Evolutionary conservation across 371 early-diverging fungal genomes (phyloP).

Genomic region (Syncephalis plumigaleata): DNA sequence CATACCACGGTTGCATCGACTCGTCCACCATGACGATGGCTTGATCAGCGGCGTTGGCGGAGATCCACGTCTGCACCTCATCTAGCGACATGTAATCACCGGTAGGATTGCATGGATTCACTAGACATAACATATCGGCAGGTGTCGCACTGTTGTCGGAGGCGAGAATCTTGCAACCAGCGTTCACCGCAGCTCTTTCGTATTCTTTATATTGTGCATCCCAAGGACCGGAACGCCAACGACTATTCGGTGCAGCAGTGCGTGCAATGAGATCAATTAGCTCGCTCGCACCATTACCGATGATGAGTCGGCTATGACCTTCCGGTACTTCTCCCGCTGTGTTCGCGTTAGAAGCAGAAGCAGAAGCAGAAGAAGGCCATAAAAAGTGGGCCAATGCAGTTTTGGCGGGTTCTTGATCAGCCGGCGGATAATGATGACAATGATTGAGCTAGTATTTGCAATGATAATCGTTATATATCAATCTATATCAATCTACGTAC

Average conservation of each 20-base stretch:
- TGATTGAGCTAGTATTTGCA: slow-evolving; percentile 24
- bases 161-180: slow-evolving; percentile 37
- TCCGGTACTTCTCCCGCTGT: slow-evolving; percentile 18
- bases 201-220: slow-evolving; percentile 73
- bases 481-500: background rate
- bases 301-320: slow-evolving; percentile 31
- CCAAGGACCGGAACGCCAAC: slow-evolving; percentile 73
- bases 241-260: slow-evolving; percentile 33
- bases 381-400: slow-evolving; percentile 57
- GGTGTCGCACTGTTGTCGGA: slow-evolving; percentile 20
- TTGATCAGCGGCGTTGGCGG: slow-evolving; percentile 35
- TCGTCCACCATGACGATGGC: slow-evolving; percentile 69
- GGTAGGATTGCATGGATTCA: slow-evolving; percentile 79
- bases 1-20: slow-evolving; percentile 81
- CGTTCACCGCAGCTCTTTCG: slow-evolving; percentile 60
- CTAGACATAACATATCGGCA: slow-evolving; percentile 51
- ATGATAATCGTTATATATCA: background rate
- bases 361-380: slow-evolving; percentile 27
- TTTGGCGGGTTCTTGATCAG: slow-evolving; percentile 76
- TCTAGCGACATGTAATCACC: slow-evolving; percentile 57
- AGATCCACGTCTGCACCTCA: slow-evolving; percentile 48
- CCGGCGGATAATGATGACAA: slow-evolving; percentile 73
- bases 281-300: slow-evolving; percentile 79
- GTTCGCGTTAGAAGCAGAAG: too few relatives aligned
- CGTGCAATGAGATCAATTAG: slow-evolving; percentile 68